phyloP scores from a whole-genome alignment of 2,329 filamentous ascomycete genomes.

The Colletotrichum somersetense region DNA sequence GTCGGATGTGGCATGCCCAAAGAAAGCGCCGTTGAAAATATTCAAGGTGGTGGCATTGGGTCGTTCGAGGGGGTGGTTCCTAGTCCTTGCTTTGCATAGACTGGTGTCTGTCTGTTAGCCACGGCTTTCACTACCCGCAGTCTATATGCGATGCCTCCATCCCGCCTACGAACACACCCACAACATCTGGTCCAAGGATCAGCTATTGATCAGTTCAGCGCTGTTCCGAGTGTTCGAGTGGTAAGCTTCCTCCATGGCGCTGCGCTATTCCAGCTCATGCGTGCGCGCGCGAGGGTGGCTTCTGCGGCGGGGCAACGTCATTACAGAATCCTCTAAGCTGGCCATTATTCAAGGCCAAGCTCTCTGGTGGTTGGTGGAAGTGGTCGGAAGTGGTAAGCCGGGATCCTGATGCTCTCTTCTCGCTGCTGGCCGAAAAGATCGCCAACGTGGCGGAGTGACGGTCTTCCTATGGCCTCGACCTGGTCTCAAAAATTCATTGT shows the following conservation, averaged over 20 bases:
- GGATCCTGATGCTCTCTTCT: conserved; percentile 16
- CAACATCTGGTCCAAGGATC: conserved; percentile 4
- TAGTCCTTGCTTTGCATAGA: conserved; percentile 23
- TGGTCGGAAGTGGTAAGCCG: conserved; percentile 6
- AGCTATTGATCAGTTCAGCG: not conserved
- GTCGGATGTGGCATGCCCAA: conserved; percentile 31
- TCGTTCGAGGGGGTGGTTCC: conserved; percentile 18
- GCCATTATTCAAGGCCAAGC: conserved; percentile 10
- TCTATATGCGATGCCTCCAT: not conserved
- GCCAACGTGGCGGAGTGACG: conserved; percentile 20
- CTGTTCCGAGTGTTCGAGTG: conserved; percentile 14
- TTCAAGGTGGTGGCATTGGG: conserved; percentile 27
- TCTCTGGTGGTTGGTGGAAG: conserved; percentile 12
- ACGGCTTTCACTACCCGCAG: conserved; percentile 8
- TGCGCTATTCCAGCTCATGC: conserved; percentile 1
- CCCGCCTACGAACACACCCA: not conserved
- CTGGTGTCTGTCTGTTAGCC: conserved; percentile 1
- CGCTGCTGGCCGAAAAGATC: conserved; percentile 28
- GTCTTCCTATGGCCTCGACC: conserved; percentile 32
- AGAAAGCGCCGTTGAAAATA: conserved; percentile 34
- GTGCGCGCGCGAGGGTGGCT: not conserved
- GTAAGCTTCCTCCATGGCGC: conserved; percentile 14
- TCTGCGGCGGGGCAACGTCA: conserved; percentile 27
- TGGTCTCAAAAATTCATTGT: conserved; percentile 26
- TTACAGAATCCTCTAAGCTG: conserved; percentile 21